Base-by-base conservation (phyloP, 2,329 filamentous ascomycete genomes). In the Verticillium klebahnii region DNA sequence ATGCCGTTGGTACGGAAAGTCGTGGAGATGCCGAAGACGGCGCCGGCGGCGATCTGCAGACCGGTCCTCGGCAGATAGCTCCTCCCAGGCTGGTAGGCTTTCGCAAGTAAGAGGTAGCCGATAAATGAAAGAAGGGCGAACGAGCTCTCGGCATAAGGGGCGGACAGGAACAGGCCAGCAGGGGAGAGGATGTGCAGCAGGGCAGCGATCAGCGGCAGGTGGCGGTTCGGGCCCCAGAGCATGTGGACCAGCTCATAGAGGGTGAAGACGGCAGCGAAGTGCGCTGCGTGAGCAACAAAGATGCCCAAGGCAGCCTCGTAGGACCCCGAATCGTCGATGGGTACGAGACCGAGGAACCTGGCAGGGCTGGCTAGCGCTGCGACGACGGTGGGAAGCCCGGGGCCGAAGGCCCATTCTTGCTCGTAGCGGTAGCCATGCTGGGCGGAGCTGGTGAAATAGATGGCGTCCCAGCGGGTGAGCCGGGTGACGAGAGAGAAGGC, bases 81-180 rank as follows among this genome's bases (percentile, higher is more conserved):
- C 40, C 19, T 64, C 62, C 73, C 19, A 76, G 76, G 15, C 77
- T 60, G 65, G 80, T 80, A 69, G 69, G 79, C 78, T 55, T 81
- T 79, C 1, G 85, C 84, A 72, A 94, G 95, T 57, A 89, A 73
- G 34, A 90, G 81, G 69, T 87, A 88, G 1, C 92, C 95, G 0
- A 82, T 67, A 69, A 97, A 91, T 50, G 90, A 90, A 37, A 97
- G 78, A 25, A 91, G 80, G 0, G 94, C 88, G 74, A 93, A 97
- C 0, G 89, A 74, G 65, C 90, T 87, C 77, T 99, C 95, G 11
- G 87, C 84, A 73, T 95, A 96, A 0, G 94, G 92, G 0, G 93
- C 89, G 0, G 90, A 93, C 19, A 99, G 84, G 72, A 99, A 98
- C 2, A 97, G 76, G 0, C 94, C 94, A 0, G 91, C 95, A 0